Evolutionary conservation across 306 rosid genomes (phyloP).

Genomic region (Trifolium repens): DNA sequence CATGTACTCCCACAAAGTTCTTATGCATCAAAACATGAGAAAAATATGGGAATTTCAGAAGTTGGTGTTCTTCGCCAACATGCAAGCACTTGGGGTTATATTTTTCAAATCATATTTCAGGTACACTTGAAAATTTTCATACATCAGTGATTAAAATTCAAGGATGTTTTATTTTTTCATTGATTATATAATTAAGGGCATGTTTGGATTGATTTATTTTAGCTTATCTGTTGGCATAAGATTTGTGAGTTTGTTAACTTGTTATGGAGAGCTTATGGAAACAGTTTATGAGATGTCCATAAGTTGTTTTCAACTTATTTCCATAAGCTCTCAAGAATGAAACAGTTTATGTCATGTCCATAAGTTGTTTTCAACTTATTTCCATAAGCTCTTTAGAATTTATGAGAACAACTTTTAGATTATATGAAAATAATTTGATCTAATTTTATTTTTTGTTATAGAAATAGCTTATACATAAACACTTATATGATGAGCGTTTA

Average conservation of each 20-base stretch:
- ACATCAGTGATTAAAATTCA: background rate
- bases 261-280: background rate
- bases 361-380: no score
- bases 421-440: no score
- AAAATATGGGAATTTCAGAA: conserved; percentile 40
- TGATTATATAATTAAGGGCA: no score
- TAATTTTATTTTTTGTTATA: no score
- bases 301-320: no score
- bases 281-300: background rate
- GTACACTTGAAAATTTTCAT: conserved; percentile 43
- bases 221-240: no score
- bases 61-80: conserved; percentile 53
- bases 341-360: no score
- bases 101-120: conserved; percentile 90
- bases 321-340: no score
- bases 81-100: conserved; percentile 82
- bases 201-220: no score
- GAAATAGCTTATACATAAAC: background rate
- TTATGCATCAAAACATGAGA: conserved; percentile 44
- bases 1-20: conserved; percentile 42
- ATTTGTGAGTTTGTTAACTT: no score
- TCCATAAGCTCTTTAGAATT: no score
- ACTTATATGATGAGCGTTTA: background rate
- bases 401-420: no score
- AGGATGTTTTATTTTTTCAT: conserved; percentile 11